phyloP scores from a whole-genome alignment of 176 grass and related monocot species.

The Bothriochloa decipiens region DNA sequence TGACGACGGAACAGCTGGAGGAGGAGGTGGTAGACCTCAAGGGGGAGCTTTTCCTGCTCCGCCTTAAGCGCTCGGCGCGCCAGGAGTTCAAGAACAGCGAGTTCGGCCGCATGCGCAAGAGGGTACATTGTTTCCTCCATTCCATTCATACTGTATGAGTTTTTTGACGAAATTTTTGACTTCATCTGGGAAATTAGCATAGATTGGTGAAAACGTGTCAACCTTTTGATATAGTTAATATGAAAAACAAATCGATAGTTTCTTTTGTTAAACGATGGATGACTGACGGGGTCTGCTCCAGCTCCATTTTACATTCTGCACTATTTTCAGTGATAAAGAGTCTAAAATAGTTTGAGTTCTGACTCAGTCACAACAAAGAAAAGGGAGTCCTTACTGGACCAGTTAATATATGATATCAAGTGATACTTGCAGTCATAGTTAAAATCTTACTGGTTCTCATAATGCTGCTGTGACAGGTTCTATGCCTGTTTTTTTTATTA shows the following conservation, averaged over 20 bases:
- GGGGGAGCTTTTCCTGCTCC: slow-evolving; percentile 97
- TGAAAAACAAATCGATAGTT: not conserved
- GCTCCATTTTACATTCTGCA: not conserved
- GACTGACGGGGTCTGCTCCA: not conserved
- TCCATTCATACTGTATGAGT: not conserved
- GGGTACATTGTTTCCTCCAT: slow-evolving; percentile 46
- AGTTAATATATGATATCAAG: slow-evolving; percentile 8
- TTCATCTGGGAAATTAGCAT: not conserved
- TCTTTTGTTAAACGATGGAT: slow-evolving; percentile 10
- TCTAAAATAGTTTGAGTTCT: not conserved
- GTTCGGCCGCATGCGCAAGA: slow-evolving; percentile 82
- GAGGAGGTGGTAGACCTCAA: slow-evolving; percentile 94
- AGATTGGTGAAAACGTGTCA: not conserved
- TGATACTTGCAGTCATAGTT: not conserved
- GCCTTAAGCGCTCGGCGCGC: slow-evolving; percentile 85
- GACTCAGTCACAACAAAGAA: not conserved
- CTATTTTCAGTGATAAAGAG: not conserved
- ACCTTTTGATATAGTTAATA: not conserved
- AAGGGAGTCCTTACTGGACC: not conserved
- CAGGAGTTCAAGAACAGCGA: slow-evolving; percentile 91
- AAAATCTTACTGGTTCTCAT: not conserved
- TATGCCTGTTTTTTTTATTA: not conserved
- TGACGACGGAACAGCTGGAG: slow-evolving; percentile 73
- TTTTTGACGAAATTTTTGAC: not conserved
- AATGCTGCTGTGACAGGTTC: not conserved